Conservation (phyloP, 1,139 yeast genomes). For the Kluyveromyces sp. region DNA sequence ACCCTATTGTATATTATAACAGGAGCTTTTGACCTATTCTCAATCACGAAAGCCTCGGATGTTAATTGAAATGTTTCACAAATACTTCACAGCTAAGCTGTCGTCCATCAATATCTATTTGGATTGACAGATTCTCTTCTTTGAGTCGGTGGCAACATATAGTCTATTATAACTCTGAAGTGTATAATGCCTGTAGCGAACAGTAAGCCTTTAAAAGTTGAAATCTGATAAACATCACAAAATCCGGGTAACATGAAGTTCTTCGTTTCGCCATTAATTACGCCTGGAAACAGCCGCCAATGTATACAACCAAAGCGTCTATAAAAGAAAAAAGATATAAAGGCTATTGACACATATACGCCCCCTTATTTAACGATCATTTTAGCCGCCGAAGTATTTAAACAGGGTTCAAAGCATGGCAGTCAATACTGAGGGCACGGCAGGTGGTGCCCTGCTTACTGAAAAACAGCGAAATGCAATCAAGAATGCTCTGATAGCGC, state of each 20-base stretch:
- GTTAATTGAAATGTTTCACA: not conserved
- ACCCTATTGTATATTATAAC: too few relatives aligned
- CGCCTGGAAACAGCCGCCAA: not conserved
- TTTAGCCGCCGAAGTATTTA: slow-evolving; percentile 1
- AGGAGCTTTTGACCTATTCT: too few relatives aligned
- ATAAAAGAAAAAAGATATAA: not conserved
- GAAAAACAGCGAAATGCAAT: slow-evolving; percentile 9
- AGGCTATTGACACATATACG: not conserved
- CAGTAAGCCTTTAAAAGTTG: not conserved
- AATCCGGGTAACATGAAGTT: slow-evolving; percentile 1
- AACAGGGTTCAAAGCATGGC: not conserved
- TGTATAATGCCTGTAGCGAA: not conserved
- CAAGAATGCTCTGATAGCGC: slow-evolving; percentile 8
- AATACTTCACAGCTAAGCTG: too few relatives aligned
- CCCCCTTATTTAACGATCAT: not conserved
- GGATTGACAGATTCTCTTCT: too few relatives aligned
- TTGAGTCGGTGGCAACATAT: slow-evolving; percentile 2
- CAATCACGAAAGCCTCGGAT: too few relatives aligned
- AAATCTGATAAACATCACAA: not conserved
- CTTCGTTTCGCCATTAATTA: not conserved
- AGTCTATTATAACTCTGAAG: not conserved
- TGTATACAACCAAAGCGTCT: too few relatives aligned
- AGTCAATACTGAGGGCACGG: not conserved
- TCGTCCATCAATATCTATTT: too few relatives aligned
- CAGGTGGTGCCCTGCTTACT: not conserved